These are phyloP conservation scores for Dioszegia aurantiaca DNA, from an alignment of 768 basidiomycete genomes.

Conservation along the genomic window DNA sequence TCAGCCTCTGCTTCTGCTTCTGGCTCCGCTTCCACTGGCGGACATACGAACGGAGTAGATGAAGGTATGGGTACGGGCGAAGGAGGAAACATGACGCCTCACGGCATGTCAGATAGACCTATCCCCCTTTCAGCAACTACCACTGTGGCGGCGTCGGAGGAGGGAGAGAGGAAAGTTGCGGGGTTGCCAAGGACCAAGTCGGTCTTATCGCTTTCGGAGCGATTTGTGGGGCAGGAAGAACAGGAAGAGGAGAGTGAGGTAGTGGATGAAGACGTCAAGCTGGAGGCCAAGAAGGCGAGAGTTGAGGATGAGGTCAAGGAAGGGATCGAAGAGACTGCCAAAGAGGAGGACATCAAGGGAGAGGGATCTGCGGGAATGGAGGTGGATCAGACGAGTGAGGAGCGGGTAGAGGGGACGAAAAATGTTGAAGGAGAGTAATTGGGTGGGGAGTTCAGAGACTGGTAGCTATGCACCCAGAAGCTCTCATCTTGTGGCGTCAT, in stretches of 20 bases:
- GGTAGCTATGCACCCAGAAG: no score
- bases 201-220: conserved; percentile 24
- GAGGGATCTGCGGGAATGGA: conserved; percentile 7
- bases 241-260: not conserved
- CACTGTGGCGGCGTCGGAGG: conserved; percentile 11
- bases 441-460: not conserved
- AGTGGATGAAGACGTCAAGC: conserved; percentile 2
- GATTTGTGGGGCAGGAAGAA: conserved; percentile 23
- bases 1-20: not conserved
- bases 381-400: no score
- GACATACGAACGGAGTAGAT: not conserved
- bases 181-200: conserved; percentile 24
- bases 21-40: not conserved
- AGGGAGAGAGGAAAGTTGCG: conserved; percentile 31
- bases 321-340: conserved; percentile 1
- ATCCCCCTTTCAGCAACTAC: conserved; percentile 48
- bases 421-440: not conserved
- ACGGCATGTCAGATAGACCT: conserved; percentile 49
- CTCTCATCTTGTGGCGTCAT: no score
- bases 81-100: conserved; percentile 46
- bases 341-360: not conserved
- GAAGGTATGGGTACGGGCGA: conserved; percentile 39
- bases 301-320: conserved; percentile 1
- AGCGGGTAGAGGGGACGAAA: not conserved
- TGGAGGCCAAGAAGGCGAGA: not conserved